Evolutionary conservation across 2,329 filamentous ascomycete genomes (phyloP), one percentile per base, ranked within the genome.

Genomic region (Monosporascus sp.): DNA sequence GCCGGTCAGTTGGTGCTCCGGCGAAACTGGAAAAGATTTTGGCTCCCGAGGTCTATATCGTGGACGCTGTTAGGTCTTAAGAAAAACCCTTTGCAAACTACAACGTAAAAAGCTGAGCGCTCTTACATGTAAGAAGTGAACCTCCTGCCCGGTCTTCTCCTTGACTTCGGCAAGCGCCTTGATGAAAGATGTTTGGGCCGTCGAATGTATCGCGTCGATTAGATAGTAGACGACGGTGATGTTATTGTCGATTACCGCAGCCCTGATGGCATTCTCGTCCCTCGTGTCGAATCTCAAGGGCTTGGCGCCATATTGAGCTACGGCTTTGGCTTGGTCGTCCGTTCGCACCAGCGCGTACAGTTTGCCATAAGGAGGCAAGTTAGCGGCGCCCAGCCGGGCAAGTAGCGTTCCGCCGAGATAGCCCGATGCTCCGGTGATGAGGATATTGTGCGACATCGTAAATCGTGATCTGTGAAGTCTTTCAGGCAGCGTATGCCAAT

Each of bases 341-440:
- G 69, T 76, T 6, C 79, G 72, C 11, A 80, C 74, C 0, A 80
- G 70, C 2, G 77, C 77, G 52, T 71, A 79, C 1, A 81, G 57
- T 20, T 66, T 75, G 22, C 68, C 61, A 56, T 80, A 73, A 5
- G 69, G 40, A 0, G 74, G 73, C 1, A 81, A 70, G 2, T 65
- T 60, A 26, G 71, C 67, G 3, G 55, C 51, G 1, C 62, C 58
- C 55, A 72, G 68, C 6, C 67, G 68, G 8, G 73, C 71, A 5
- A 82, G 73, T 3, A 82, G 64, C 0, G 71, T 73, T 3, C 79
- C 79, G 22, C 79, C 79, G 0, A 82, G 73, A 52, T 82, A 82
- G 24, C 79, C 79, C 0, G 78, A 80, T 27, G 60, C 76, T 8
- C 78, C 79, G 0, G 79, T 81, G 46, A 81, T 68, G 31, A 80